Evolutionary conservation across 139 green algal species (phyloP).

Genomic region (Trebouxia sp.): DNA sequence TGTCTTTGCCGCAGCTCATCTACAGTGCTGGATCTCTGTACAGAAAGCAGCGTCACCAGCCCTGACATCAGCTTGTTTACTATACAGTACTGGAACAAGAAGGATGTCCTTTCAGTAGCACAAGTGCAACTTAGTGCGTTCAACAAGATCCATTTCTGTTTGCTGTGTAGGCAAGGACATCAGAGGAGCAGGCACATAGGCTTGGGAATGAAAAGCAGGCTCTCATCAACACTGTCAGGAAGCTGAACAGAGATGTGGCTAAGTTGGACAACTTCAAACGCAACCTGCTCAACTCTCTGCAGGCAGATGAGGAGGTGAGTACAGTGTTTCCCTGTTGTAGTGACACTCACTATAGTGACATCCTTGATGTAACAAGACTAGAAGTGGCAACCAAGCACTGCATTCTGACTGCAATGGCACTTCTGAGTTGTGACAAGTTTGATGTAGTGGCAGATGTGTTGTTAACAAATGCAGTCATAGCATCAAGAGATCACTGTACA

Average conservation of each 20-base stretch:
- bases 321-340: background rate
- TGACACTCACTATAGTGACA: too few relatives aligned
- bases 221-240: constrained; percentile 77
- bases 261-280: constrained; percentile 80
- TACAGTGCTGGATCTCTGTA: background rate
- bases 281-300: constrained; percentile 73
- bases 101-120: background rate
- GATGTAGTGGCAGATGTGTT: too few relatives aligned
- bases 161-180: constrained; percentile 10
- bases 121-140: background rate
- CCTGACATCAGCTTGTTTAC: background rate
- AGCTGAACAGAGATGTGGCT: constrained; percentile 75
- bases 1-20: background rate
- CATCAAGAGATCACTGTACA: too few relatives aligned
- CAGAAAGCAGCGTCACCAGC: background rate
- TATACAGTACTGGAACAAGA: background rate
- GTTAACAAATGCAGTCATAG: too few relatives aligned
- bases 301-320: constrained; percentile 61
- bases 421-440: too few relatives aligned
- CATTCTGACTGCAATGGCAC: too few relatives aligned
- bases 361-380: too few relatives aligned
- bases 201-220: constrained; percentile 59
- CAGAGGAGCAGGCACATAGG: constrained; percentile 11
- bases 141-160: background rate
- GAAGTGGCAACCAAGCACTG: too few relatives aligned